Conservation (phyloP, 2,329 filamentous ascomycete species). For the Xylariomycetidae sp. region DNA sequence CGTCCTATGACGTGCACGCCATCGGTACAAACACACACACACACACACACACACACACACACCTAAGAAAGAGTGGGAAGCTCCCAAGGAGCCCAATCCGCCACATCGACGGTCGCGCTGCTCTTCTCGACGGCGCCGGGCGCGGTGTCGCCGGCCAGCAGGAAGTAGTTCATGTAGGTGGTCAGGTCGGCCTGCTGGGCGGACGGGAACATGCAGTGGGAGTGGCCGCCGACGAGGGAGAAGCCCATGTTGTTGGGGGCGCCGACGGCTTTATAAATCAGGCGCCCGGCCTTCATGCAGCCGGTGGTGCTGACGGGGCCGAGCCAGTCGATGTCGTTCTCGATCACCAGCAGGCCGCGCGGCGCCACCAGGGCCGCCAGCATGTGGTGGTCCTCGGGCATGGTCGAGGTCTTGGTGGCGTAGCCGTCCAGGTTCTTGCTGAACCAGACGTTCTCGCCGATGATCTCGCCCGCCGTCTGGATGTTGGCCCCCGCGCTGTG, state of each 20-base stretch:
- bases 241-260: conserved; percentile 51
- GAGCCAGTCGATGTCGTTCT: conserved; percentile 56
- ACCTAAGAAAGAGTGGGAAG: conserved; percentile 29
- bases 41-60: neutral
- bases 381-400: conserved; percentile 54
- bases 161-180: conserved; percentile 50
- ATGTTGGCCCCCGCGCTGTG: conserved; percentile 49
- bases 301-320: conserved; percentile 50
- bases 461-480: conserved; percentile 53
- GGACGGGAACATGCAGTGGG: conserved; percentile 50
- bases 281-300: conserved; percentile 49
- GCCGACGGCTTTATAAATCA: conserved; percentile 49
- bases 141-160: conserved; percentile 31
- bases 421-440: conserved; percentile 48
- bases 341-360: conserved; percentile 47
- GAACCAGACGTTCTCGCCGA: conserved; percentile 60
- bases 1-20: too few relatives aligned
- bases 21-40: too few relatives aligned
- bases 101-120: conserved; percentile 31
- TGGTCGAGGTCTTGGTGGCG: conserved; percentile 36
- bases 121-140: conserved; percentile 32
- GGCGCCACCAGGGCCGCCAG: conserved; percentile 51
- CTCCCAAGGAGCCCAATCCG: conserved; percentile 36
- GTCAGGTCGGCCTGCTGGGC: conserved; percentile 45
- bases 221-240: conserved; percentile 47